phyloP scores from a whole-genome alignment of 2,329 filamentous ascomycete genomes.

The Ramularia endophylla region DNA sequence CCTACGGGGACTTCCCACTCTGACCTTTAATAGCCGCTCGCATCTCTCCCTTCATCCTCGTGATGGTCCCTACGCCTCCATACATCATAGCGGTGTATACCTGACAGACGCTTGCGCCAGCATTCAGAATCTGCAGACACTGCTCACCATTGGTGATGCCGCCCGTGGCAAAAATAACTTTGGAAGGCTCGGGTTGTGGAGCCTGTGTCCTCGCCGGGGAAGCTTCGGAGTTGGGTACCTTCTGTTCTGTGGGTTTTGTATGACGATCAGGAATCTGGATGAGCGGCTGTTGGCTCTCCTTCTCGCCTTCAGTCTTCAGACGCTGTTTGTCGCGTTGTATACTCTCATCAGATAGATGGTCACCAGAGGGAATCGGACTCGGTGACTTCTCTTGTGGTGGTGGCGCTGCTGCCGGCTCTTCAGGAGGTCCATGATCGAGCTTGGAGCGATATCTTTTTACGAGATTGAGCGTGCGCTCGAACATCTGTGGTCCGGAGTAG shows the following conservation, averaged over 20 bases:
- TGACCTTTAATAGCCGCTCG: constrained; percentile 33
- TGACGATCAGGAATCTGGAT: constrained; percentile 29
- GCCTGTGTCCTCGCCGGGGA: constrained; percentile 1
- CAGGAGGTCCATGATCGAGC: constrained; percentile 40
- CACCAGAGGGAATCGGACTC: constrained; percentile 1
- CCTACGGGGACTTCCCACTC: neutral
- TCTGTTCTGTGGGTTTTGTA: constrained; percentile 11
- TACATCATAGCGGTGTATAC: constrained; percentile 70
- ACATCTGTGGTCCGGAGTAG: constrained; percentile 86
- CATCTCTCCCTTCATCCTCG: constrained; percentile 47
- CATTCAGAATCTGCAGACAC: constrained; percentile 74
- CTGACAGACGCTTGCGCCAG: constrained; percentile 68
- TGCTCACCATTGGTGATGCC: constrained; percentile 86
- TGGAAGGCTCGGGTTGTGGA: constrained; percentile 40
- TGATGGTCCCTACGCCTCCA: constrained; percentile 57
- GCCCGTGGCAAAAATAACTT: constrained; percentile 89
- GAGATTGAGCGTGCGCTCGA: constrained; percentile 69
- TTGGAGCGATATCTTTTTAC: constrained; percentile 68
- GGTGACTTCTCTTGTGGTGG: constrained; percentile 1
- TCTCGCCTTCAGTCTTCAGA: constrained; percentile 28
- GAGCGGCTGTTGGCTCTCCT: constrained; percentile 27
- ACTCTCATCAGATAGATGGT: constrained; percentile 19
- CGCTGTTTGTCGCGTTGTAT: constrained; percentile 26
- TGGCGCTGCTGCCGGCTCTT: constrained; percentile 7
- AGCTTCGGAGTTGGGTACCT: constrained; percentile 5